Conservation (phyloP, 352 stramenopile species). For the Pythium oligandrum region DNA sequence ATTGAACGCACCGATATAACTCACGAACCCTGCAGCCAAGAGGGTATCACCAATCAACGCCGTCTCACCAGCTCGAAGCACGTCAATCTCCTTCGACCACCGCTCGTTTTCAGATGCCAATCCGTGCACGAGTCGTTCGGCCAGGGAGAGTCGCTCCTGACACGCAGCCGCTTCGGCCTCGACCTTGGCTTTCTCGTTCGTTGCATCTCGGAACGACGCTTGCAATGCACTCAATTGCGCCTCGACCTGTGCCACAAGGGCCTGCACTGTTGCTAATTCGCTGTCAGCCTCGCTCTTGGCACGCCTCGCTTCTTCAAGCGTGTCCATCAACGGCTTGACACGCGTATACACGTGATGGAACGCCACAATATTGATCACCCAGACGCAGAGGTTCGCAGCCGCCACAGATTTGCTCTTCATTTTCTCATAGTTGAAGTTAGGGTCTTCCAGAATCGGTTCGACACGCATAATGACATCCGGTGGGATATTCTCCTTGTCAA, state of each 20-base stretch:
- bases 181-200: slow-evolving; percentile 88
- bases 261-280: slow-evolving; percentile 78
- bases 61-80: slow-evolving; percentile 58
- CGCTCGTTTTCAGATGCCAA: slow-evolving; percentile 86
- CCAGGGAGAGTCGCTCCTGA: slow-evolving; percentile 82
- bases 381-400: slow-evolving; percentile 89
- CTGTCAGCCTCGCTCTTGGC: slow-evolving; percentile 76
- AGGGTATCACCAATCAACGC: slow-evolving; percentile 87
- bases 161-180: slow-evolving; percentile 85
- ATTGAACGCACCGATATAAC: slow-evolving; percentile 91
- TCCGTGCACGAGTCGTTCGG: slow-evolving; percentile 86
- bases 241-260: slow-evolving; percentile 82
- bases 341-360: slow-evolving; percentile 92
- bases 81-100: slow-evolving; percentile 87
- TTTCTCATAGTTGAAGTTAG: slow-evolving; percentile 92
- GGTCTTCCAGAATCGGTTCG: slow-evolving; percentile 84
- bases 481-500: slow-evolving; percentile 91
- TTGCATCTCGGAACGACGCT: slow-evolving; percentile 76
- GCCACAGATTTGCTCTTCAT: slow-evolving; percentile 92
- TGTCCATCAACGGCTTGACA: slow-evolving; percentile 94
- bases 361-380: slow-evolving; percentile 92
- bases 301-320: slow-evolving; percentile 71
- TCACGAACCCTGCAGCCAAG: slow-evolving; percentile 87
- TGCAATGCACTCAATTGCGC: slow-evolving; percentile 74
- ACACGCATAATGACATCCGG: slow-evolving; percentile 81